These are phyloP conservation scores for Paraconiothyrium brasiliense DNA, from an alignment of 2,329 filamentous ascomycete genomes.

Conservation along the genomic window DNA sequence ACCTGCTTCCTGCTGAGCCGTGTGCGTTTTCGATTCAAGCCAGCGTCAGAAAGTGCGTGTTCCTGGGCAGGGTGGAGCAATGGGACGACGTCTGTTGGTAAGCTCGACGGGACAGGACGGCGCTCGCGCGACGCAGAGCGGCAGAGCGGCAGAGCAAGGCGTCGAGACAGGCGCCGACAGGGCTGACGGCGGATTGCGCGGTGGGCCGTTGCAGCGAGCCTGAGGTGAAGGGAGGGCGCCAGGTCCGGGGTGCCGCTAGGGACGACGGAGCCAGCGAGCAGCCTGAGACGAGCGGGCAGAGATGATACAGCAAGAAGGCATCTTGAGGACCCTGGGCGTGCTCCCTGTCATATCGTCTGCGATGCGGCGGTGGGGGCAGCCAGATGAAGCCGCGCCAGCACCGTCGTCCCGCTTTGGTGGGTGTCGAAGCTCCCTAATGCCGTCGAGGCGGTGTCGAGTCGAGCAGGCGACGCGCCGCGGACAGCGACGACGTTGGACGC, in stretches of 20 bases:
- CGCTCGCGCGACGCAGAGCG: conserved; percentile 13
- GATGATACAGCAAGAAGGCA: conserved; percentile 28
- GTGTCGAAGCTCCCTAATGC: conserved; percentile 39
- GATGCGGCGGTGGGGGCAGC: conserved; percentile 9
- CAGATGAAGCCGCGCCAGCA: background rate
- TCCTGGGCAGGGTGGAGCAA: conserved; percentile 18
- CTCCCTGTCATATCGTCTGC: conserved; percentile 39
- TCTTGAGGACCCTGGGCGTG: conserved; percentile 33
- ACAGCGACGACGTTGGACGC: conserved; percentile 21
- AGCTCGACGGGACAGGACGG: conserved; percentile 7
- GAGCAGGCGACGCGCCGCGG: background rate
- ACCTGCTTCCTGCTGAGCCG: conserved; percentile 33
- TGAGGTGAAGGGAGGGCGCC: background rate
- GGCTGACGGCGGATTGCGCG: conserved; percentile 40
- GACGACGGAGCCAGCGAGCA: conserved; percentile 24
- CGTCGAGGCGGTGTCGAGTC: conserved; percentile 19
- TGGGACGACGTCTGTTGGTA: conserved; percentile 9
- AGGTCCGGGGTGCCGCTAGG: conserved; percentile 16
- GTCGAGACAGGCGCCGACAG: conserved; percentile 34
- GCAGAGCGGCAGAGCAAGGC: conserved; percentile 22
- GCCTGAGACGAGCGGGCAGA: conserved; percentile 35
- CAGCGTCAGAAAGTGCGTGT: conserved; percentile 10
- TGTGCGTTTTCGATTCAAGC: conserved; percentile 20
- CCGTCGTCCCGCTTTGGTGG: conserved; percentile 23
- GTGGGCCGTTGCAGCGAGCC: conserved; percentile 24